Percentiles rank a stretch among this genome's conserved stretches.
These are phyloP conservation scores for Ascocoryne sarcoides DNA, from an alignment of 2,329 filamentous ascomycete genomes.

Conservation along the genomic window DNA sequence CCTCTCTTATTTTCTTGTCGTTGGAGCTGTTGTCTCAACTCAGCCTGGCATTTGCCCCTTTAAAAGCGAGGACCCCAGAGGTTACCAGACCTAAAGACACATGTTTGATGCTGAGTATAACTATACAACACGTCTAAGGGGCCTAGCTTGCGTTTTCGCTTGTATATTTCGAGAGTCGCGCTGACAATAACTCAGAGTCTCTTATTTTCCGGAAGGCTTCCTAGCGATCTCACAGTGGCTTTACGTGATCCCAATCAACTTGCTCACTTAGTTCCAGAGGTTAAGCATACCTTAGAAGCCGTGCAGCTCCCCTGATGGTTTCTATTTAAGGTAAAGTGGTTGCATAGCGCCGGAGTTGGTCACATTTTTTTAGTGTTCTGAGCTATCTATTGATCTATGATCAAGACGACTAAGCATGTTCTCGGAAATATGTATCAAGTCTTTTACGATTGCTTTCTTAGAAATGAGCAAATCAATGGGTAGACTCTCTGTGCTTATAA, in stretches of 20 bases:
- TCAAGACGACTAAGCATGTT: background rate
- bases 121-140: too few species aligned
- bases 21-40: too few species aligned
- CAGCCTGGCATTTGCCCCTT: background rate
- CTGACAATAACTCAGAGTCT: too few species aligned
- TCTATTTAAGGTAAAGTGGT: background rate
- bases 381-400: background rate
- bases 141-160: too few species aligned
- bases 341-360: conserved; percentile 18
- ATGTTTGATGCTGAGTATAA: too few species aligned
- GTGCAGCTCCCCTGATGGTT: conserved; percentile 17
- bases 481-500: background rate
- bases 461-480: background rate
- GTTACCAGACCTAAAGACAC: background rate
- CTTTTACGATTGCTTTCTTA: background rate
- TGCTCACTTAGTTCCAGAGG: conserved; percentile 57
- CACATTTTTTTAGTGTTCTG: conserved; percentile 4
- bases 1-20: background rate
- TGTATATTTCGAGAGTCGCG: too few species aligned
- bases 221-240: conserved; percentile 67
- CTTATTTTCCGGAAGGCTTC: conserved; percentile 40
- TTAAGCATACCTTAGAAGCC: conserved; percentile 58
- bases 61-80: background rate
- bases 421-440: background rate
- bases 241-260: conserved; percentile 75